A percentile compares a stretch with the other conserved stretches of the same genome.
Conservation (phyloP, 73 alveolate genomes). For the Paramecium primaurelia region DNA sequence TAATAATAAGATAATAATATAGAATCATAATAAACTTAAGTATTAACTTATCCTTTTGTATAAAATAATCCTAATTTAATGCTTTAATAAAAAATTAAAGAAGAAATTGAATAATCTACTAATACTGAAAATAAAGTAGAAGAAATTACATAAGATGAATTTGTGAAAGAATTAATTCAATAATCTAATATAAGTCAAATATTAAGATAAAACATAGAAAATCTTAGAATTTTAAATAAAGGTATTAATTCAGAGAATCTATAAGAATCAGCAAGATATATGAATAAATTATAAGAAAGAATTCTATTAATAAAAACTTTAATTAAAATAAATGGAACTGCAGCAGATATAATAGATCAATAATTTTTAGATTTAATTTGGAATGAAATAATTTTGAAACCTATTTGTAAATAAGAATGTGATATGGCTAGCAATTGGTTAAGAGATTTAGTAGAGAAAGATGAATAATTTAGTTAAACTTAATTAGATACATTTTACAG, state of each 20-base stretch:
- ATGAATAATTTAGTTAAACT: not conserved
- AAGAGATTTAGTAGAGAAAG: constrained; percentile 28
- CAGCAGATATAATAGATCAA: not conserved
- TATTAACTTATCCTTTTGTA: not conserved
- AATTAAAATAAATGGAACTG: not conserved
- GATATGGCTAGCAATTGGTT: constrained; percentile 39
- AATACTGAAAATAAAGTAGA: not conserved
- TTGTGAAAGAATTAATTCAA: not conserved
- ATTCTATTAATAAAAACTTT: not conserved
- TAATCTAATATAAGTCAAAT: not conserved
- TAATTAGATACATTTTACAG: not conserved
- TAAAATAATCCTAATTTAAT: not conserved
- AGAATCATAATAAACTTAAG: not conserved
- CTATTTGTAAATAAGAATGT: not conserved
- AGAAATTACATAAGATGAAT: not conserved
- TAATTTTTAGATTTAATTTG: not conserved
- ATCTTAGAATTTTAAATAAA: not conserved
- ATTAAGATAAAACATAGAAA: not conserved
- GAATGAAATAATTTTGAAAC: constrained; percentile 11
- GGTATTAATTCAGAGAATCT: not conserved
- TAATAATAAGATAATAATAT: not conserved
- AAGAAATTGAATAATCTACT: not conserved
- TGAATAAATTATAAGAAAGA: constrained; percentile 40
- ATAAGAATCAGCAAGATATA: not conserved
- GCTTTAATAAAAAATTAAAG: not conserved